Conservation (phyloP, 768 basidiomycete species). For the Lyophyllum decastes region DNA sequence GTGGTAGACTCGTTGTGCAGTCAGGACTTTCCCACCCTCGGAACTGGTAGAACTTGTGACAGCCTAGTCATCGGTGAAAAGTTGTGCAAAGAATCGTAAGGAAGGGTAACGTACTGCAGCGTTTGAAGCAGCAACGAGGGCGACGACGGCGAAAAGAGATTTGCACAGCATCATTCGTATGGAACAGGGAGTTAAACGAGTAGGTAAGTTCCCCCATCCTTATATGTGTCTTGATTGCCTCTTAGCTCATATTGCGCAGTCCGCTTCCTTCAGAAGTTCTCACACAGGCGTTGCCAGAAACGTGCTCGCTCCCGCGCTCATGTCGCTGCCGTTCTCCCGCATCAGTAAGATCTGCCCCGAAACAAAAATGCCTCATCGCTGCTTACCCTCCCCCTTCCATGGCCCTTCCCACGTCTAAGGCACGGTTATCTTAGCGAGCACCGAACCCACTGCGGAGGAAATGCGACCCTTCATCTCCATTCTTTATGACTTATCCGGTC, state of each 20-base stretch:
- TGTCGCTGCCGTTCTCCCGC: background rate
- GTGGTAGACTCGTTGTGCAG: slow-evolving; percentile 19
- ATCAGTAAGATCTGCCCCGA: background rate
- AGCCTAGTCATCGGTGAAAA: background rate
- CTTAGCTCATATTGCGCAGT: background rate
- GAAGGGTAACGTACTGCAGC: background rate
- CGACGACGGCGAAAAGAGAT: background rate
- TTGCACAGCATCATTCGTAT: background rate
- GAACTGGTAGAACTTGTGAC: background rate
- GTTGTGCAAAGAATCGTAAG: background rate
- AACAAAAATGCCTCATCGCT: background rate
- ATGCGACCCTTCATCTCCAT: background rate
- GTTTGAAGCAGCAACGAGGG: background rate
- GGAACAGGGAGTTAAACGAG: background rate
- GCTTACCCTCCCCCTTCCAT: background rate
- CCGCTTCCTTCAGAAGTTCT: background rate
- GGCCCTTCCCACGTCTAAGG: background rate
- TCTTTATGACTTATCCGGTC: background rate
- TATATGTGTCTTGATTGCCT: background rate
- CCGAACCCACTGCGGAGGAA: background rate
- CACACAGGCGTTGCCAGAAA: background rate
- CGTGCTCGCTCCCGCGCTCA: background rate
- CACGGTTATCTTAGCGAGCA: background rate
- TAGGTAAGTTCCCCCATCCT: background rate
- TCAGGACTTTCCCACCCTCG: slow-evolving; percentile 9